These are phyloP conservation scores for Colletotrichum agaves DNA, from an alignment of 2,329 filamentous ascomycete genomes.

Conservation along the genomic window DNA sequence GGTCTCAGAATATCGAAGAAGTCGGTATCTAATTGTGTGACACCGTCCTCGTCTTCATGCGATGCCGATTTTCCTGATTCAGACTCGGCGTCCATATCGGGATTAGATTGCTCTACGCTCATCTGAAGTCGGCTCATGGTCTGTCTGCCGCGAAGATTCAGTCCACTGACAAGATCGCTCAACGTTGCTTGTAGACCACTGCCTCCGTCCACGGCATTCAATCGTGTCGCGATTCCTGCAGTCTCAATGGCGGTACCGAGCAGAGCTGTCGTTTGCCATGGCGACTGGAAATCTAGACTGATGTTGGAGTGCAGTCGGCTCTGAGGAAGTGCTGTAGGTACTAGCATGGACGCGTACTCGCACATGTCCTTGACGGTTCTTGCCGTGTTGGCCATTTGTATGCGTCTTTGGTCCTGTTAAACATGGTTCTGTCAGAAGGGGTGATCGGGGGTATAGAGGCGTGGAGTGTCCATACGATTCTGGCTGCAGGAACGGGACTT, in stretches of 20 bases:
- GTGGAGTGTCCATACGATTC: constrained; percentile 11
- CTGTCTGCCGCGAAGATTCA: constrained; percentile 83
- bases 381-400: constrained; percentile 78
- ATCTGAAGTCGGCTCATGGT: constrained; percentile 81
- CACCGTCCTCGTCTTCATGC: constrained; percentile 44
- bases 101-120: constrained; percentile 57
- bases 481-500: constrained; percentile 55
- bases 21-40: constrained; percentile 46
- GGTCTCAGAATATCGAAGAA: constrained; percentile 42
- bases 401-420: constrained; percentile 65
- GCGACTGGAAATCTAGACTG: constrained; percentile 68
- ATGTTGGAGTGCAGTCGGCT: constrained; percentile 66
- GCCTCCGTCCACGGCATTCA: constrained; percentile 58
- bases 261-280: constrained; percentile 85
- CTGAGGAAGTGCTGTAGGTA: constrained; percentile 77
- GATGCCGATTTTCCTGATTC: constrained; percentile 36
- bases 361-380: constrained; percentile 76
- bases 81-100: constrained; percentile 36
- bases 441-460: neutral
- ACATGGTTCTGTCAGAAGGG: neutral
- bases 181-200: constrained; percentile 59
- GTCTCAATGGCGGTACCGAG: constrained; percentile 82
- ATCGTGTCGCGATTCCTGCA: constrained; percentile 78
- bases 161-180: constrained; percentile 69
- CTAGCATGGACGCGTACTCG: constrained; percentile 78